Conservation (phyloP, 768 basidiomycete genomes). For the Psilocybe subaeruginosa region DNA sequence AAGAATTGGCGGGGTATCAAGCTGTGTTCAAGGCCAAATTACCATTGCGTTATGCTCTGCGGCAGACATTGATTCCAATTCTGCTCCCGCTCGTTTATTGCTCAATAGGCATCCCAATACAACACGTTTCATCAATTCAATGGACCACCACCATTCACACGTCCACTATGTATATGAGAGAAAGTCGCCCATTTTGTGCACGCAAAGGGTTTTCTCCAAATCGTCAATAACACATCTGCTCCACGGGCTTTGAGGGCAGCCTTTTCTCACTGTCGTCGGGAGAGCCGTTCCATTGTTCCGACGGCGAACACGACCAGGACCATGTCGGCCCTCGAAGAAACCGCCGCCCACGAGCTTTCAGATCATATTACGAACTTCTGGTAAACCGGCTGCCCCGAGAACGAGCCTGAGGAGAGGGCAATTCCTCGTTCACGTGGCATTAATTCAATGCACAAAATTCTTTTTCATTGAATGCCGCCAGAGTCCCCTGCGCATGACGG, state of each 20-base stretch:
- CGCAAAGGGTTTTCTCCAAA: not conserved
- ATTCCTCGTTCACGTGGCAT: not conserved
- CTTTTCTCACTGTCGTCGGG: slow-evolving; percentile 13
- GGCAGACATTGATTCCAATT: not conserved
- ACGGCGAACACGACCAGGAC: not conserved
- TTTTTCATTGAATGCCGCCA: not conserved
- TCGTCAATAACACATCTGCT: slow-evolving; percentile 4
- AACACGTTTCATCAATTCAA: slow-evolving; percentile 11
- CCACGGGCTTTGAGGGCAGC: not conserved
- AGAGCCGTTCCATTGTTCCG: slow-evolving; percentile 8
- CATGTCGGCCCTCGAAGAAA: not conserved
- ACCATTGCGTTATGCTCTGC: slow-evolving; percentile 2
- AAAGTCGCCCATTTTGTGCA: not conserved
- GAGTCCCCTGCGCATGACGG: not conserved
- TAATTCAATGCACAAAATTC: not conserved
- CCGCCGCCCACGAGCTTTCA: not conserved
- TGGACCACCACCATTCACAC: slow-evolving; percentile 8
- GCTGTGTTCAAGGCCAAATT: not conserved
- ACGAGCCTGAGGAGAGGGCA: too few relatives aligned
- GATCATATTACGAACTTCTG: not conserved
- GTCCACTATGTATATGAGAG: not conserved
- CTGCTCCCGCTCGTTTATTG: not conserved
- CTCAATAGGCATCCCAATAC: not conserved
- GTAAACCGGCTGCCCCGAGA: not conserved
- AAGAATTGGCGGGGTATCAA: too few relatives aligned